Evolutionary conservation across 164 flowering plant genomes (phyloP), one percentile per base, ranked within the genome.

Genomic region (Aristolochia contorta): DNA sequence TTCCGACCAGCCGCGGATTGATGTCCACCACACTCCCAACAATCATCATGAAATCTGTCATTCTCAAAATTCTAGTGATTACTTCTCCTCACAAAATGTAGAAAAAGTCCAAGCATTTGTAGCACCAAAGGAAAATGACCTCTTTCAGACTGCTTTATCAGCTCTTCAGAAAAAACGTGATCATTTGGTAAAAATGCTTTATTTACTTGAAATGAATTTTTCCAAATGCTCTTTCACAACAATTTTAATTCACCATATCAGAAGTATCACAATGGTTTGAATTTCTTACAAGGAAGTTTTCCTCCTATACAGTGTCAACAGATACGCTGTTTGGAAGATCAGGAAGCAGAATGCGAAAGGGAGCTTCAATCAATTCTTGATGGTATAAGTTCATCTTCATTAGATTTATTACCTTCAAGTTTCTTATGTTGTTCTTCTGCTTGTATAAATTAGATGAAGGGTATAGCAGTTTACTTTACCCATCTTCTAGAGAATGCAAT

Each of bases 271-370:
- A 24, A 54, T 4, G 25, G 45, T 4, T 57, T 21, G 10, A 25
- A n/a, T n/a, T 33, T 47, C 41, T 21, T 16, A 33, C 50, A 51
- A 27, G 24, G 41, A n/a, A 25, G 32, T 19, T 60, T 62, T 63
- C 25, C 43, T 61, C 65, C n/a, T 69, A 65, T 74, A 66, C 75
- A 86, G 89, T 66, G 67, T 66, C 76, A 60, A 23, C 80, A 79
- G 73, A 81, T 62, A 33, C 83, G 85, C 14, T 45, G 47, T n/a
- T 67, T 84, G 19, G 82, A 77, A 54, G 85, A 84, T 69, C 79
- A 82, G 69, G 77, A 84, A 72, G 92, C 87, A 51, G 54, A 25
- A 37, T 82, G 84, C 71, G 80, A 84, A 54, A 75, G 64, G 63
- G 69, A 66, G 24, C 77, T 86, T 30, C 79, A 71, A 48, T 71